Conservation (phyloP, 2,329 filamentous ascomycete species). For the Emergomyces pasteurianus region DNA sequence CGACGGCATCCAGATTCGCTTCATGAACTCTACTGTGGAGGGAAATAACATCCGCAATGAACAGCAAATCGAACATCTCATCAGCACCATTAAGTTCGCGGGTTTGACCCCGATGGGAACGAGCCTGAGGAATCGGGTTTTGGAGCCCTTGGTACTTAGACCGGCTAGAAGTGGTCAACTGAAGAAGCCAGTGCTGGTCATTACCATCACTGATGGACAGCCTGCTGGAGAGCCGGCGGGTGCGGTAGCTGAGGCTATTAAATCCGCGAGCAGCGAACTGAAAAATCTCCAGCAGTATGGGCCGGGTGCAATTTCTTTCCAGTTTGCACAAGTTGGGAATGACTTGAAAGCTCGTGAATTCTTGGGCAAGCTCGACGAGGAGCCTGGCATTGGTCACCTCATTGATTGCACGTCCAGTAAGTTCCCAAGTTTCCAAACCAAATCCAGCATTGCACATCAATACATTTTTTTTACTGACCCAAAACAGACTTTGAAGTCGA, state of each 20-base stretch:
- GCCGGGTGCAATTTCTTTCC: conserved; percentile 49
- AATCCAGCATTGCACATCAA: background rate
- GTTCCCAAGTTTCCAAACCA: conserved; percentile 18
- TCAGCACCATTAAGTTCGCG: conserved; percentile 49
- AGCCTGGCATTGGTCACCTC: conserved; percentile 47
- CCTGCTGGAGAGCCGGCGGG: conserved; percentile 50
- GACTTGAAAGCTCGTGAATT: conserved; percentile 54
- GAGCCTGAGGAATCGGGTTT: conserved; percentile 49
- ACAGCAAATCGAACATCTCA: conserved; percentile 46
- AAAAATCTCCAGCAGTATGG: conserved; percentile 40
- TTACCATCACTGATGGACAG: conserved; percentile 55
- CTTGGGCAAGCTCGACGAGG: conserved; percentile 51
- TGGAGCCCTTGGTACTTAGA: conserved; percentile 47
- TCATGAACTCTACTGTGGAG: conserved; percentile 52
- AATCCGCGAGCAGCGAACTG: conserved; percentile 41
- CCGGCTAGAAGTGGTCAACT: conserved; percentile 43
- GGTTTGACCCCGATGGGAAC: conserved; percentile 57
- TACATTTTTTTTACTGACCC: background rate
- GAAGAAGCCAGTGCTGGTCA: conserved; percentile 52
- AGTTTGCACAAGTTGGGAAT: conserved; percentile 59
- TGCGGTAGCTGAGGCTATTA: conserved; percentile 47
- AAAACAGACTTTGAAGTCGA: conserved; percentile 52
- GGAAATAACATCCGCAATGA: conserved; percentile 46
- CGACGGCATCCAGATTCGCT: conserved; percentile 55
- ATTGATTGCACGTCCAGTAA: conserved; percentile 59